Conservation (phyloP, 768 basidiomycete species). For the Psilocybe cyanescens region DNA sequence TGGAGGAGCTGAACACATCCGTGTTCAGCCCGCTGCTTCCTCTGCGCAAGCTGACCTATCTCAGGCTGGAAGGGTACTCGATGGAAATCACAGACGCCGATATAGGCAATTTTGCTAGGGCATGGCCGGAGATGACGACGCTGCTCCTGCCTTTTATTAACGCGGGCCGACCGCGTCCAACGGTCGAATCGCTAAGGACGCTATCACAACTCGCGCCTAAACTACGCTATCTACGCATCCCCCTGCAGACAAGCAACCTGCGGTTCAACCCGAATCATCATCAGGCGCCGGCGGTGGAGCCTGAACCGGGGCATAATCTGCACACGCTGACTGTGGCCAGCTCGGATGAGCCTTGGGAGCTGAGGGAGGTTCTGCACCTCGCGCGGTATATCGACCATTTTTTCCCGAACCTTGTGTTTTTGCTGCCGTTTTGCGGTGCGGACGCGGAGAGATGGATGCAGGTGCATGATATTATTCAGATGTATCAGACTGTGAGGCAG, state of each 20-base stretch:
- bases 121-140: slow-evolving; percentile 30
- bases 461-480: slow-evolving; percentile 30
- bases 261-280: slow-evolving; percentile 14
- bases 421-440: slow-evolving; percentile 20
- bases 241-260: slow-evolving; percentile 24
- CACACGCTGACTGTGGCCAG: slow-evolving; percentile 25
- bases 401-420: slow-evolving; percentile 25
- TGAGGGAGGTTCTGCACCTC: slow-evolving; percentile 26
- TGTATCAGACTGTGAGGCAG: slow-evolving; percentile 30
- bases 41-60: slow-evolving; percentile 22
- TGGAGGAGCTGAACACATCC: slow-evolving; percentile 17
- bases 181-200: slow-evolving; percentile 21
- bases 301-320: slow-evolving; percentile 20
- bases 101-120: slow-evolving; percentile 25
- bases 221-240: slow-evolving; percentile 25
- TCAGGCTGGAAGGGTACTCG: slow-evolving; percentile 30
- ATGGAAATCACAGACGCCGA: slow-evolving; percentile 29
- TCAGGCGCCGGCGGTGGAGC: not conserved
- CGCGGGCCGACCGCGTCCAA: slow-evolving; percentile 20
- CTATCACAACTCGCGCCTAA: slow-evolving; percentile 23
- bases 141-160: slow-evolving; percentile 29
- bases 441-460: slow-evolving; percentile 30
- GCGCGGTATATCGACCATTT: slow-evolving; percentile 30
- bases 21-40: slow-evolving; percentile 27
- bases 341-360: slow-evolving; percentile 27